Evolutionary conservation across 192 early-diverging fungal species (phyloP), one percentile per base, ranked within the genome.

Genomic region (Phlyctochytrium bullatum): DNA sequence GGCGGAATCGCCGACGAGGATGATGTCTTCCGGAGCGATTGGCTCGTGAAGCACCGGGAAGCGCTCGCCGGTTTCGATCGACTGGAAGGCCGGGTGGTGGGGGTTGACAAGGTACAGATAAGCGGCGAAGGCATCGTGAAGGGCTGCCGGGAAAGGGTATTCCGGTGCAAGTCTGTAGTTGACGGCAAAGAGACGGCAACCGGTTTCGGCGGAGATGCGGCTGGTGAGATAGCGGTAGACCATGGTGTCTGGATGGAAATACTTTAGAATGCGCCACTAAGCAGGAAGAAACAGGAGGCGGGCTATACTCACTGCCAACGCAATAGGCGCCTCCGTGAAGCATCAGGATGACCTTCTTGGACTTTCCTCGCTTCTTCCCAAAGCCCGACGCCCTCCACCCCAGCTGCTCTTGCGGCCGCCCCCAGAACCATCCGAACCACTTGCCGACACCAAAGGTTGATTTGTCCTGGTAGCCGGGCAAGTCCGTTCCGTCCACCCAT

Each of bases 291-390:
- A n/a, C n/a, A n/a, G n/a, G n/a, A 6, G 6, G 40, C 40, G 40
- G 20, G 20, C 10, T 47, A 47, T 14, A 47, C 40, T 47, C 20
- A 47, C 40, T 47, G 40, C 77, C 75, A 31, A 70, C 30, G 27
- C 78, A 69, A 47, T 80, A 82, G 2, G 78, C 81, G 0, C 81
- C 80, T 2, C 76, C 76, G 61, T 82, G 77, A 25, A 77, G 51
- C 54, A 66, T 75, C 52, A 75, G 67, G 28, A 79, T 71, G 30
- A 77, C 61, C 54, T 74, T 75, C 25, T 25, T 34, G 31, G 60
- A 23, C 54, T 57, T 36, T 23, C 3, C 33, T 6, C 20, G 6
- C 40, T 6, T 14, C 20, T 6, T 14, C 20, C 40, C 40, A 20
- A 47, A 47, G 20, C 20, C 40, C 20, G 6, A 14, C 40, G 20